phyloP scores from a whole-genome alignment of 192 early-diverging fungal genomes.

The Helicostylum pulchrum region DNA sequence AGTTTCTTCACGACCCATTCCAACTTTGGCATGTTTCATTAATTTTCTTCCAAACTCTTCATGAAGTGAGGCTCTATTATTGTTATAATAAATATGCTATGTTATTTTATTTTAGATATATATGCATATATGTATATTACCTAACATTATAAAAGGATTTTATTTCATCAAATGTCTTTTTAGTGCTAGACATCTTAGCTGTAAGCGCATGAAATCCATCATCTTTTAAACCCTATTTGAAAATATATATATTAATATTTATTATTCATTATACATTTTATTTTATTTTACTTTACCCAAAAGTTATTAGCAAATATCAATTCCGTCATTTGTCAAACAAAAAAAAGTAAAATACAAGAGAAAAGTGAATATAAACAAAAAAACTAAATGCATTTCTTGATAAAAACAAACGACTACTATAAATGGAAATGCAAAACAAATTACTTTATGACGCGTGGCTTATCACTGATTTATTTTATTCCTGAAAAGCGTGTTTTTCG shows the following conservation, averaged over 20 bases:
- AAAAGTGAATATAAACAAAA: constrained; percentile 1
- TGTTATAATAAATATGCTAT: not conserved
- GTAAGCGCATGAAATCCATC: constrained; percentile 64
- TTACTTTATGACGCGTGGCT: too few relatives aligned
- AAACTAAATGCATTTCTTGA: constrained; percentile 7
- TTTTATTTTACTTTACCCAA: constrained; percentile 19
- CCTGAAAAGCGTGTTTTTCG: too few relatives aligned
- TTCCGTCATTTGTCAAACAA: not conserved
- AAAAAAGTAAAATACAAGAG: constrained; percentile 1
- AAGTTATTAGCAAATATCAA: constrained; percentile 32
- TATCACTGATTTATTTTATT: too few relatives aligned
- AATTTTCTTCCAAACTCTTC: constrained; percentile 71
- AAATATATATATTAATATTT: not conserved
- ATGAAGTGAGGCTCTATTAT: constrained; percentile 55
- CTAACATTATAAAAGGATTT: constrained; percentile 54
- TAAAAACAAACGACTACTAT: not conserved
- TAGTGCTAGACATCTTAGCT: constrained; percentile 63
- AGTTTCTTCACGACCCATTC: constrained; percentile 65
- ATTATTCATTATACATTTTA: not conserved
- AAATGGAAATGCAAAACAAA: too few relatives aligned
- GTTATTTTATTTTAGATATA: not conserved
- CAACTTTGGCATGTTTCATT: constrained; percentile 54
- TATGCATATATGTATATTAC: constrained; percentile 25
- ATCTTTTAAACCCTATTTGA: constrained; percentile 57
- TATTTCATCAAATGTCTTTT: constrained; percentile 67